Evolutionary conservation across 2,329 filamentous ascomycete species (phyloP).

Genomic region (Dothideomycetes sp.): DNA sequence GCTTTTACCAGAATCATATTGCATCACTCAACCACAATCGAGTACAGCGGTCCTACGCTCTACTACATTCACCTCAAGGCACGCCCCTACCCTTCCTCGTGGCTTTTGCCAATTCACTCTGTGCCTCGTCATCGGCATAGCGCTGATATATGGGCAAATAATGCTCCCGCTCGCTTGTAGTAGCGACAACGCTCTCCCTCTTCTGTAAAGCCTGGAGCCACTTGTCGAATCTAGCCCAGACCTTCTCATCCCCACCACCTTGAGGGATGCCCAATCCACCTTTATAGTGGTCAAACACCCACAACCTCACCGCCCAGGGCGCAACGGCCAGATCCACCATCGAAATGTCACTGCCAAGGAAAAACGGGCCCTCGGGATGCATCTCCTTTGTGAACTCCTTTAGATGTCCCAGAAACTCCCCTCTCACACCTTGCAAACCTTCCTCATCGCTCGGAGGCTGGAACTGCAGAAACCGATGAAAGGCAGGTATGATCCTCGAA

Average conservation of each 20-base stretch:
- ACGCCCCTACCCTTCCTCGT: constrained; percentile 49
- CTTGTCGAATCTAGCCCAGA: constrained; percentile 54
- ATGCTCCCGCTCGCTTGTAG: constrained; percentile 54
- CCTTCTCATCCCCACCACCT: constrained; percentile 41
- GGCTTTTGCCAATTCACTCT: constrained; percentile 37
- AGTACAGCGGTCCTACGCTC: too few relatives aligned
- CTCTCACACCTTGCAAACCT: constrained; percentile 39
- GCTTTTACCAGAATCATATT: too few relatives aligned
- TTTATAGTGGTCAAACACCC: constrained; percentile 68
- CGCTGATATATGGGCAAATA: constrained; percentile 56
- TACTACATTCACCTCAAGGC: too few relatives aligned
- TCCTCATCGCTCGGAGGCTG: constrained; percentile 29
- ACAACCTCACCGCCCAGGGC: constrained; percentile 59
- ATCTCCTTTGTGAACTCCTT: constrained; percentile 53
- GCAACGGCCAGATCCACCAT: constrained; percentile 61
- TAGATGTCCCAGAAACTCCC: constrained; percentile 48
- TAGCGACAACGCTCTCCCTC: constrained; percentile 54
- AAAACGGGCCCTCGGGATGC: constrained; percentile 53
- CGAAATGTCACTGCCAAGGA: constrained; percentile 51
- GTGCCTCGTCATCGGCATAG: constrained; percentile 36
- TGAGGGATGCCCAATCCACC: constrained; percentile 40
- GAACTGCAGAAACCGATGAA: constrained; percentile 49
- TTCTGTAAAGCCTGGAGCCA: constrained; percentile 52
- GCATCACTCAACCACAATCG: background rate
- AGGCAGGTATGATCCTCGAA: constrained; percentile 55